Base-by-base conservation (phyloP, 805 yeast genomes). In the Metschnikowia lochheadii region DNA sequence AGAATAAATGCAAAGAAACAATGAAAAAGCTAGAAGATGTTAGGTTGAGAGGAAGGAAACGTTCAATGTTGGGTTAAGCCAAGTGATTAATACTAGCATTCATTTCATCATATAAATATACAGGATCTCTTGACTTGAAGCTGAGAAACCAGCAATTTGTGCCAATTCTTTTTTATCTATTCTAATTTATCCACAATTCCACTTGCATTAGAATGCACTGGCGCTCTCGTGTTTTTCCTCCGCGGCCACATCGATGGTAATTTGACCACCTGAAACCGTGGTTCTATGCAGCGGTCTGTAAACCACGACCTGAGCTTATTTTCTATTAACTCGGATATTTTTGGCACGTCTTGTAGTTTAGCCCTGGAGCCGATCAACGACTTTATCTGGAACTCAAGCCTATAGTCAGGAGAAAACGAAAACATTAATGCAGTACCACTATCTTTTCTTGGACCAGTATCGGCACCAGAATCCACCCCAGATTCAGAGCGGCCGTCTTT, bases 341-440 rank as follows among this genome's bases (percentile, higher is more conserved):
- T 90, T 6, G 99, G 99, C 14, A 94, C 87, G 61, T 94, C 89
- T 66, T 91, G 96, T 26, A 94, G 73, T 63, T 92, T 87, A 0
- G 98, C 89, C 44, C 96, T 77, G 0, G 97, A 87, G 0, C 99
- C 99, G 46, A 94, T 89, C 37, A 92, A 71, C 1, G 97, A 89
- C 60, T 84, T 84, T n/a, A 89, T 83, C 40, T 86, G 84, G 67
- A 94, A 91, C 61, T 92, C 97, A 56, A 94, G 73, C 50, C 92
- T 73, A 67, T 89, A 94, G 63, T 90, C 97, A 0, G 97, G 97
- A 1, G 91, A 80, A 66, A 94, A 92, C 13, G 96, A 88, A 61
- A 94, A 85, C 78, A 90, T 84, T 49, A 94, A 69, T 13, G 89
- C 94, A 11, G 91, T 86, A 0, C 84, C 84, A 14, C 69, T 53